Percentiles rank a stretch among this genome's conserved stretches.
Conservation (phyloP, 257 asterid genomes). For the Capsicum rhomboideum region DNA sequence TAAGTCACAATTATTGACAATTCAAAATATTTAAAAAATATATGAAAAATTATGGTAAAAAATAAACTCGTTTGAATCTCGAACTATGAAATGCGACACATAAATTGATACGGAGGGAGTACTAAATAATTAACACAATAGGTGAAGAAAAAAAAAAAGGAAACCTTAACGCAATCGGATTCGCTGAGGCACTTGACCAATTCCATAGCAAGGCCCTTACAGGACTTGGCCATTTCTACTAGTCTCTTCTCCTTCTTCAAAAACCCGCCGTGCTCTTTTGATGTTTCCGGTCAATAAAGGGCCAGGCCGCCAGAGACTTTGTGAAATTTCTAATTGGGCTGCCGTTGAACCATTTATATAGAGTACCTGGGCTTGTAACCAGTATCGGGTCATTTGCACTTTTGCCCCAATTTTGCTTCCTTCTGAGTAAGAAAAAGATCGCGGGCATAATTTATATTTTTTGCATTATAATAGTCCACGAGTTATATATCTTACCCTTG, state of each 20-base stretch:
- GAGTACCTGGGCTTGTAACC: neutral
- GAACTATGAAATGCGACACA: too few relatives aligned
- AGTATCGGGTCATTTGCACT: too few relatives aligned
- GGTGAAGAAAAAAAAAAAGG: neutral
- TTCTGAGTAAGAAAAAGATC: too few relatives aligned
- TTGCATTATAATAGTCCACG: too few relatives aligned
- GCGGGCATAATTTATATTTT: too few relatives aligned
- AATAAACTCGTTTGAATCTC: too few relatives aligned
- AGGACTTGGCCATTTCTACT: constrained; percentile 72
- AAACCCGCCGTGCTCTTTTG: neutral
- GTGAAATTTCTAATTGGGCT: neutral
- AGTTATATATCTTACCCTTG: too few relatives aligned
- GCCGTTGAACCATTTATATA: neutral
- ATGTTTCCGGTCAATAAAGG: neutral
- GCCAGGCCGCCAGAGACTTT: neutral
- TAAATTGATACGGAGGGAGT: too few relatives aligned
- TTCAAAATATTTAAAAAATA: too few relatives aligned
- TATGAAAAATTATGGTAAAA: too few relatives aligned
- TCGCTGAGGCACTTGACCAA: constrained; percentile 90
- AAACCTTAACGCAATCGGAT: constrained; percentile 87
- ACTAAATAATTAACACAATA: neutral
- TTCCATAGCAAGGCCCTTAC: constrained; percentile 88
- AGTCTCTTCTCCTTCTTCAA: neutral
- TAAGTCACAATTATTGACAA: too few relatives aligned
- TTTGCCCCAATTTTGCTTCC: too few relatives aligned